Percentiles rank a stretch among this genome's conserved stretches.
Evolutionary conservation across 1,284 basidiomycete genomes (phyloP).

Genomic region (Cystobasidium pallidum): DNA sequence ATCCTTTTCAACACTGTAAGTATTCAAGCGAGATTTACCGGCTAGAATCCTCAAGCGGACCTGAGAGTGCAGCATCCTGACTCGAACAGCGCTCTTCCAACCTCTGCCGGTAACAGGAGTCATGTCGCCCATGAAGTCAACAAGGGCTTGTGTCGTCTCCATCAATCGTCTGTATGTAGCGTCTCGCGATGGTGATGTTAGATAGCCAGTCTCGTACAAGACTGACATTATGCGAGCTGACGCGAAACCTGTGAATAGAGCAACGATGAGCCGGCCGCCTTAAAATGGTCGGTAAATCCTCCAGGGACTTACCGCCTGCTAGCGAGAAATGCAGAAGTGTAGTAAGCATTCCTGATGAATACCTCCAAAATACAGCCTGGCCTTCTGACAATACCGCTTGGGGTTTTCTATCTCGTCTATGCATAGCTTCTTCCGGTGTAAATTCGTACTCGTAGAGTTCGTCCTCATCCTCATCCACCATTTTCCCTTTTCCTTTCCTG

Average conservation of each 20-base stretch:
- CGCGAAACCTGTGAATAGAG: conserved; percentile 43
- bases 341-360: conserved; percentile 46
- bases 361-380: conserved; percentile 51
- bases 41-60: conserved; percentile 47
- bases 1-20: conserved; percentile 46
- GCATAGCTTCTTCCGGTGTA: conserved; percentile 30
- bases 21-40: conserved; percentile 45
- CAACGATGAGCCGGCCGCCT: neutral
- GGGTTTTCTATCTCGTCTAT: conserved; percentile 12
- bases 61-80: conserved; percentile 51
- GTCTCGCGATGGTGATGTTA: conserved; percentile 48
- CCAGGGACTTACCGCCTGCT: conserved; percentile 46
- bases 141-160: conserved; percentile 47
- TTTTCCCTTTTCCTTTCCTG: conserved; percentile 23
- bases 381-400: conserved; percentile 46
- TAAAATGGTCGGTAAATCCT: neutral
- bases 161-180: conserved; percentile 50
- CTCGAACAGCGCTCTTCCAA: conserved; percentile 49
- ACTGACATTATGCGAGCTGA: conserved; percentile 44
- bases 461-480: neutral
- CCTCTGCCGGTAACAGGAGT: conserved; percentile 47
- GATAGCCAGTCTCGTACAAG: conserved; percentile 51
- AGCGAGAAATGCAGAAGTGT: conserved; percentile 51
- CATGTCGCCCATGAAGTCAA: conserved; percentile 51
- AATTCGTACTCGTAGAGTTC: conserved; percentile 4